A percentile compares a stretch with the other conserved stretches of the same genome.
Conservation (phyloP, 148 eudicot genomes). For the Talinum fruticosum region DNA sequence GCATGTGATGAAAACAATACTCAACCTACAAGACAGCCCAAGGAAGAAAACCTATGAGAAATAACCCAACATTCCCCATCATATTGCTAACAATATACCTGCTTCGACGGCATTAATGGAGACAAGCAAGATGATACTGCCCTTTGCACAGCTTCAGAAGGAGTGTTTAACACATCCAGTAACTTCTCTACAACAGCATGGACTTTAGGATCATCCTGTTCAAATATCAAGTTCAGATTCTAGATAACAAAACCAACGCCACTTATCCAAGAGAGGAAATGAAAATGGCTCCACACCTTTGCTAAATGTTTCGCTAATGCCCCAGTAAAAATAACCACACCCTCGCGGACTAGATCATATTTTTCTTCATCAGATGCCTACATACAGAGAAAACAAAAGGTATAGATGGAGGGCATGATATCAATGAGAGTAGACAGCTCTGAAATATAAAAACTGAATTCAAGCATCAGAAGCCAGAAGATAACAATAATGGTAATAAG, state of each 20-base stretch:
- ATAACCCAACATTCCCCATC: not conserved
- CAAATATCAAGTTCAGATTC: conserved; percentile 14
- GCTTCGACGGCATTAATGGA: conserved; percentile 88
- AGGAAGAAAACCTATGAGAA: not conserved
- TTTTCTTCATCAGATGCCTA: conserved; percentile 90
- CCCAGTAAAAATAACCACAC: conserved; percentile 95
- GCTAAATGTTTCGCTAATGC: conserved; percentile 92
- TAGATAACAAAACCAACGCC: not conserved
- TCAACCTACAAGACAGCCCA: not conserved
- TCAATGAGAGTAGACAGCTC: not conserved
- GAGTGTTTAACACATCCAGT: conserved; percentile 91
- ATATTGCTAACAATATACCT: conserved; percentile 36
- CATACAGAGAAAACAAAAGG: conserved; percentile 7
- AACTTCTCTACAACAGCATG: conserved; percentile 88
- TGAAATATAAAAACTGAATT: conserved; percentile 1
- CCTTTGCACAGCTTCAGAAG: conserved; percentile 97
- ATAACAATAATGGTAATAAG: not conserved
- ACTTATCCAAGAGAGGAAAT: not conserved
- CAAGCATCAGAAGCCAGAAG: not conserved
- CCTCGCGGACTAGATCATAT: conserved; percentile 96
- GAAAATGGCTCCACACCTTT: conserved; percentile 46
- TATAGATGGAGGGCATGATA: not conserved
- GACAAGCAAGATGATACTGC: conserved; percentile 93
- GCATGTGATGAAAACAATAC: no score
- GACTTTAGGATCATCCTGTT: conserved; percentile 93